phyloP scores from a whole-genome alignment of 306 rosid species.

The Mucuna pruriens region DNA sequence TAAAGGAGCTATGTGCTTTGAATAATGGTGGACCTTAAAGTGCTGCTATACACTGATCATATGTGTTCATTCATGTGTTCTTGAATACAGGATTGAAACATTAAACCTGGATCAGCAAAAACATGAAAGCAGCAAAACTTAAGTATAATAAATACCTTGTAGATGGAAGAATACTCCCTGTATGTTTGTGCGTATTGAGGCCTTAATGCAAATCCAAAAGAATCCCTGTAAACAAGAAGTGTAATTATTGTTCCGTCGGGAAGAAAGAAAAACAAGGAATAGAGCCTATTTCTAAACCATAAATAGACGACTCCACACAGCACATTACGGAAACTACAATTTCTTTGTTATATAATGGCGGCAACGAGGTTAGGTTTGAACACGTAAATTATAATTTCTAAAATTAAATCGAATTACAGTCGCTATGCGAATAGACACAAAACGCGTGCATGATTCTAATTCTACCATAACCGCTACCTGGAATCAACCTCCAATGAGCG shows the following conservation, averaged over 20 bases:
- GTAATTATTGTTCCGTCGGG: background rate
- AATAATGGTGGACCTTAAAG: background rate
- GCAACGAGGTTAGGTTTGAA: too few relatives aligned
- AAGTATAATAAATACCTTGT: slow-evolving; percentile 60
- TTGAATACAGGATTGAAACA: slow-evolving; percentile 30
- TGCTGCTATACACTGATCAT: background rate
- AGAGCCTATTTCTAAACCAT: slow-evolving; percentile 18
- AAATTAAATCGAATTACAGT: background rate
- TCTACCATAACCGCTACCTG: slow-evolving; percentile 53
- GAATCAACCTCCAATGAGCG: slow-evolving; percentile 96
- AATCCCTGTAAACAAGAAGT: slow-evolving; percentile 60
- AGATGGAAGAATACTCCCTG: slow-evolving; percentile 66
- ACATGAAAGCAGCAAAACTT: slow-evolving; percentile 26
- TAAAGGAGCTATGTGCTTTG: background rate
- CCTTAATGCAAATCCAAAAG: slow-evolving; percentile 94
- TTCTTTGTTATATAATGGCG: too few relatives aligned
- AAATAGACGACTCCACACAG: background rate
- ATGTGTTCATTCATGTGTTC: background rate
- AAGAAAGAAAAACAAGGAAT: background rate
- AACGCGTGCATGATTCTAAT: background rate
- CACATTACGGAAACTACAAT: background rate
- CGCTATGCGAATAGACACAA: background rate
- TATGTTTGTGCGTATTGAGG: slow-evolving; percentile 87
- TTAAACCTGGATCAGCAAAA: slow-evolving; percentile 23
- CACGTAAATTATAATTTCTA: background rate